Evolutionary conservation across 176 grass and related monocot genomes (phyloP).

Genomic region (Cenchrus fungigraminus): DNA sequence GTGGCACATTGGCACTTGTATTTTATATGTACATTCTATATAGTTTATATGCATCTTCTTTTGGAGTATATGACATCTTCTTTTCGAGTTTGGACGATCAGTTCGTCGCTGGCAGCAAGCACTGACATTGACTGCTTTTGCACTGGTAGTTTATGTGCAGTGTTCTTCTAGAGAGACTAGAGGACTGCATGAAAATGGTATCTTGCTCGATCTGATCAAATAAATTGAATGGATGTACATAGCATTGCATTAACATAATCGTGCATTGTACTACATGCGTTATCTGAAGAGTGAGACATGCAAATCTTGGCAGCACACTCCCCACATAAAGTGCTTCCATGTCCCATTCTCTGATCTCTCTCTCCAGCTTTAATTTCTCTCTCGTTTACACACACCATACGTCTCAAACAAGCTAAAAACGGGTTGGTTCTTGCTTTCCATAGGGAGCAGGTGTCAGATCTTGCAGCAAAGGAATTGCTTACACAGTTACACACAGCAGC

Average conservation of each 20-base stretch:
- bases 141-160: constrained; percentile 38
- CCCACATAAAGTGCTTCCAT: constrained; percentile 35
- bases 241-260: background rate
- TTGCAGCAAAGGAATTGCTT: background rate
- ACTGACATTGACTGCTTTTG: constrained; percentile 52
- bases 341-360: constrained; percentile 35
- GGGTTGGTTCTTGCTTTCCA: constrained; percentile 8
- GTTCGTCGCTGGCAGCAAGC: constrained; percentile 15
- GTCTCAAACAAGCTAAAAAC: background rate
- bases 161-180: constrained; percentile 25
- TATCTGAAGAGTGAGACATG: constrained; percentile 35
- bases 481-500: background rate
- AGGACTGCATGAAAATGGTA: background rate
- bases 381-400: background rate
- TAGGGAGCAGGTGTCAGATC: background rate
- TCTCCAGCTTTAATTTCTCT: constrained; percentile 23
- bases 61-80: background rate
- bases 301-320: constrained; percentile 41
- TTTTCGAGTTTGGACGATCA: constrained; percentile 39
- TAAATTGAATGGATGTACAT: background rate
- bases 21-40: background rate
- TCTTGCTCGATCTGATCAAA: constrained; percentile 12
- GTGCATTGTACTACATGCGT: constrained; percentile 10
- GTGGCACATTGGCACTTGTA: background rate
- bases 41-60: background rate